Base-by-base conservation (phyloP, 805 yeast species). In the Yamadazyma tumulicola region DNA sequence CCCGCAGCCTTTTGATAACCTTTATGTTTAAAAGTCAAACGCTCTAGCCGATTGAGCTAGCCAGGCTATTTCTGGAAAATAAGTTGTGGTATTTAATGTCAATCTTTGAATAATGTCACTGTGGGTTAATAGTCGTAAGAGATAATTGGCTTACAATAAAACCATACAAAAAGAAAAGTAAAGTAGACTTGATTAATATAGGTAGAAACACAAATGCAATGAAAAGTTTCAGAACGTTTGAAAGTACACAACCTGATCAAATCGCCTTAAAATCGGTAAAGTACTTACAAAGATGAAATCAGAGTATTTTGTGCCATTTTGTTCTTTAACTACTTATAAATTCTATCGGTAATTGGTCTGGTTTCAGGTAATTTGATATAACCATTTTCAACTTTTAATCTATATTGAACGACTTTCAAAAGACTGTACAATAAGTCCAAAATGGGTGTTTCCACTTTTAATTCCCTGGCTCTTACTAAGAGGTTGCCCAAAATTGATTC, bases 331-430 rank as follows among this genome's bases (percentile, higher is more conserved):
- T 30, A 35, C 24, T 19, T 25, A 30, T 25, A 35, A 20, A 35
- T 8, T 26, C 28, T 38, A 17, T 38, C 36, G n/a, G 39, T 7
- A 18, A 38, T 31, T 28, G 43, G 43, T 32, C 43, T 31, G 14
- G 35, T 21, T 15, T 39, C 33, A n/a, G 43, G 43, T 3, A 39
- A 11, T 3, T 31, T 19, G 16, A 39, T 20, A 26, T 35, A 32
- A 0, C 85, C 85, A 32, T 58, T 61, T 17, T 55, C 54, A 49
- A 83, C 93, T 51, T 77, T 75, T 19, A 81, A 54, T 43, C 69
- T 64, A 47, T 72, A 74, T 58, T 85, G 94, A 28, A 72, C 71
- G 41, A 81, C 70, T 26, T 69, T 67, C 42, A 85, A 66, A 38
- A 85, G 62, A 15, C 67, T 57, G 55, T 85, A 85, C 18, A 86